Evolutionary conservation across 1,284 basidiomycete species (phyloP).

Genomic region (Pascua guehoae): DNA sequence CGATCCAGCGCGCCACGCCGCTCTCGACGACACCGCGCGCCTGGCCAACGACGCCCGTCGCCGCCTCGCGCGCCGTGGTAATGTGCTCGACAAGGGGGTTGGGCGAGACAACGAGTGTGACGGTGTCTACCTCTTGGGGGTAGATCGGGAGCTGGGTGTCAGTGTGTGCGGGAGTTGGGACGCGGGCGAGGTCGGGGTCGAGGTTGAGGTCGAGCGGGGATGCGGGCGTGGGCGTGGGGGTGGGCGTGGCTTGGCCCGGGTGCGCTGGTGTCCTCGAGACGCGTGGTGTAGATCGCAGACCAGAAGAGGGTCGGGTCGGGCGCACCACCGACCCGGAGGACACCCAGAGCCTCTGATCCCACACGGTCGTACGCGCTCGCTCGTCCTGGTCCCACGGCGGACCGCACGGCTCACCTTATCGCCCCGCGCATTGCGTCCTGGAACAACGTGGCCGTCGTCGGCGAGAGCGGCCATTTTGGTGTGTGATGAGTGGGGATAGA

Average conservation of each 20-base stretch:
- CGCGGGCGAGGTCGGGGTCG: too few relatives aligned
- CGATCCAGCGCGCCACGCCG: conserved; percentile 72
- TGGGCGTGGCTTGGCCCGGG: too few relatives aligned
- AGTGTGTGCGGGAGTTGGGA: neutral
- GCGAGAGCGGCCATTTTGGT: too few relatives aligned
- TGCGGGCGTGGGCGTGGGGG: too few relatives aligned
- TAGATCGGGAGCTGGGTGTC: conserved; percentile 71
- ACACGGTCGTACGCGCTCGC: too few relatives aligned
- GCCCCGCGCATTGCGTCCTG: too few relatives aligned
- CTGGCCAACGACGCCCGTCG: conserved; percentile 57
- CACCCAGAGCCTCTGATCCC: too few relatives aligned
- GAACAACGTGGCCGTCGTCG: too few relatives aligned
- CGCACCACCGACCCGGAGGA: neutral
- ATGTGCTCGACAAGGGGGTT: conserved; percentile 70
- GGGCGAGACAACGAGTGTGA: conserved; percentile 67
- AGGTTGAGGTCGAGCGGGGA: neutral
- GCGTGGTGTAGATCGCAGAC: neutral
- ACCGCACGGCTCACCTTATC: too few relatives aligned
- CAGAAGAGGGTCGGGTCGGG: neutral
- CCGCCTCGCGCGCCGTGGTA: conserved; percentile 60
- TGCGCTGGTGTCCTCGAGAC: too few relatives aligned
- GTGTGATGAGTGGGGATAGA: too few relatives aligned
- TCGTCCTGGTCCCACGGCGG: too few relatives aligned
- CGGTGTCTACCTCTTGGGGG: conserved; percentile 52
- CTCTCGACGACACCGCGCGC: conserved; percentile 64